Conservation (phyloP, 257 asterid species). For the Solanum etuberosum region DNA sequence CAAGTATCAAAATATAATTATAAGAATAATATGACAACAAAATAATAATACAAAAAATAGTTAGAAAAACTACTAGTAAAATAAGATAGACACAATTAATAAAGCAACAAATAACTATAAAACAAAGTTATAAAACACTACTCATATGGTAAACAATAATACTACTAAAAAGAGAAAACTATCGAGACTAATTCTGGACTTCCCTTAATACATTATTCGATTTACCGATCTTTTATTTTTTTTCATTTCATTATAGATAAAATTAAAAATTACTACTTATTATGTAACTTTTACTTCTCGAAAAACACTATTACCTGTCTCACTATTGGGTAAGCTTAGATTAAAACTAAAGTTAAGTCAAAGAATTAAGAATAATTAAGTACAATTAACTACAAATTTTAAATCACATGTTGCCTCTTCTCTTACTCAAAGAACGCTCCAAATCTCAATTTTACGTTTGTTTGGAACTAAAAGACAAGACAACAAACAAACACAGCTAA, state of each 20-base stretch:
- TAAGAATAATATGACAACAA: neutral
- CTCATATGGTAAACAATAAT: too few relatives aligned
- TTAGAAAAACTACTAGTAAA: too few relatives aligned
- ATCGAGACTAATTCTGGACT: too few relatives aligned
- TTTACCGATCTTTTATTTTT: too few relatives aligned
- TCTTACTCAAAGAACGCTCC: constrained; percentile 8
- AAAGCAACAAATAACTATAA: too few relatives aligned
- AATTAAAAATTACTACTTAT: neutral
- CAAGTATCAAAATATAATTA: too few relatives aligned
- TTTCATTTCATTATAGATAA: neutral
- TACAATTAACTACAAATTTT: neutral
- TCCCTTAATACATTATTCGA: neutral
- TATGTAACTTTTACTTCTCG: neutral
- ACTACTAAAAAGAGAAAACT: too few relatives aligned
- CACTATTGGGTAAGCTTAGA: neutral
- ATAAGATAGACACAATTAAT: too few relatives aligned
- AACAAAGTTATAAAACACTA: neutral
- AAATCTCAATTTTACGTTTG: neutral
- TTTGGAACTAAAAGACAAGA: neutral
- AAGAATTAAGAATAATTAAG: neutral
- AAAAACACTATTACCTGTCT: neutral
- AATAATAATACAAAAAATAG: too few relatives aligned
- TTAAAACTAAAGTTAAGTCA: neutral
- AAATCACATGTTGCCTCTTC: constrained; percentile 8
- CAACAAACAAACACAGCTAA: neutral